Evolutionary conservation across 371 early-diverging fungal genomes (phyloP).

Genomic region (Mucor ambiguus): DNA sequence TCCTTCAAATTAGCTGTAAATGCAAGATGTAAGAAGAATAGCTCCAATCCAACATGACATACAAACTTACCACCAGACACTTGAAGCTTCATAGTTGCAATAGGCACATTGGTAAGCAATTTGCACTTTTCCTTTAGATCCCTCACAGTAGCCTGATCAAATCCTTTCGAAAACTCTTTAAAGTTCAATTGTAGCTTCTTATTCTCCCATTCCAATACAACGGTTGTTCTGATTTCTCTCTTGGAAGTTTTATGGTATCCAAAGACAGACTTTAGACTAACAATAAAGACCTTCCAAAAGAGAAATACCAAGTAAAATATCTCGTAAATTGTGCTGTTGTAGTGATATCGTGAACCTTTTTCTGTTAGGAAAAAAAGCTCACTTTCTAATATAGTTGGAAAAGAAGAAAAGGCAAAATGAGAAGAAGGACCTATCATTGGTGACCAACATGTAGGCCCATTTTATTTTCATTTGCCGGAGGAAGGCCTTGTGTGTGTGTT

Average conservation of each 20-base stretch:
- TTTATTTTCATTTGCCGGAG: not conserved
- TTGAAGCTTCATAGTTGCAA: constrained; percentile 47
- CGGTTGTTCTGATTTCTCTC: constrained; percentile 37
- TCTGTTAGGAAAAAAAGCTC: not conserved
- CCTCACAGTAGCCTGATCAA: constrained; percentile 41
- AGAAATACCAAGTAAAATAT: constrained; percentile 22
- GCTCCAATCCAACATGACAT: not conserved
- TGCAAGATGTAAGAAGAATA: not conserved
- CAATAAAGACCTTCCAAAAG: constrained; percentile 31
- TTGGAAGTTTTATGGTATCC: constrained; percentile 37
- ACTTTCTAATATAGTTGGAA: not conserved
- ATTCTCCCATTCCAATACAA: constrained; percentile 39
- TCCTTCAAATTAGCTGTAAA: constrained; percentile 61
- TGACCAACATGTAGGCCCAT: not conserved
- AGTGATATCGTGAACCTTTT: not conserved
- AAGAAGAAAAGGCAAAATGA: not conserved
- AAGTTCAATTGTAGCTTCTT: constrained; percentile 38
- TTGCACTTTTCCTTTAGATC: constrained; percentile 49
- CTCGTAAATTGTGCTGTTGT: constrained; percentile 14
- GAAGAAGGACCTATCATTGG: not conserved
- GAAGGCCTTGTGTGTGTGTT: not conserved
- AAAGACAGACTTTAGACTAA: constrained; percentile 42
- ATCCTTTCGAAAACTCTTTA: constrained; percentile 34
- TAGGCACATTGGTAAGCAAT: constrained; percentile 44
- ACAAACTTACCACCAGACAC: constrained; percentile 46